Base-by-base conservation (phyloP, 805 yeast species). In the Candida sphagnicola region DNA sequence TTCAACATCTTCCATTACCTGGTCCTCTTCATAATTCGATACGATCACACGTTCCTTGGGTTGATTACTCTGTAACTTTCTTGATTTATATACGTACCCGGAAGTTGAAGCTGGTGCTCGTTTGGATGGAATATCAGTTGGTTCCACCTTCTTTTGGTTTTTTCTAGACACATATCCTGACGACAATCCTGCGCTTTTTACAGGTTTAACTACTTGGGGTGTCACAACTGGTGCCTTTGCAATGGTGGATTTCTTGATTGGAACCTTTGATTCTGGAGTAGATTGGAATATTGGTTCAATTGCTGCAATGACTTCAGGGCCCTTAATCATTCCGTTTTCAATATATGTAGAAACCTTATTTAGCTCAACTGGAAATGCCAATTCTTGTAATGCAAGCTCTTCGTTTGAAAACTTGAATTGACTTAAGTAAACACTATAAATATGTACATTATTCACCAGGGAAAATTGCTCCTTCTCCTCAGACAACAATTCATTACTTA, bases 41-140 rank as follows among this genome's bases (percentile, higher is more conserved):
- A 61, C 51, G 4, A 66, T 58, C 18, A 67, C 70, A 17, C 69
- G 52, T 36, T 69, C 73, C 30, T 47, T 55, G 10, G 65, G 65
- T 32, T 49, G 50, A 30, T 47, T 49, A 19, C 42, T 48, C 28
- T 62, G 65, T 12, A 44, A 24, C 41, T 67, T 67, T 13, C 72
- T 49, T 4, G 70, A 65, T 40, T 65, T 65, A 43, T 67, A 67
- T 37, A 59, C 53, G 35, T 50, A 57, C 3, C 41, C 36, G 0
- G 41, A 35, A 6, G 41, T 38, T 1, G 54, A 48, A n/a, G 47
- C 35, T 3, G 41, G n/a, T 17, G 46, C 28, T 19, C 50, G 30
- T 29, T 50, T 48, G 1, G 35, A 34, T 2, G 44, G 42, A 6
- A 32, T 30, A 8, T 18, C 30, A 6, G 33, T 15, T 1, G 47